phyloP scores from a whole-genome alignment of 371 early-diverging fungal genomes.

The Mortierella sp. region DNA sequence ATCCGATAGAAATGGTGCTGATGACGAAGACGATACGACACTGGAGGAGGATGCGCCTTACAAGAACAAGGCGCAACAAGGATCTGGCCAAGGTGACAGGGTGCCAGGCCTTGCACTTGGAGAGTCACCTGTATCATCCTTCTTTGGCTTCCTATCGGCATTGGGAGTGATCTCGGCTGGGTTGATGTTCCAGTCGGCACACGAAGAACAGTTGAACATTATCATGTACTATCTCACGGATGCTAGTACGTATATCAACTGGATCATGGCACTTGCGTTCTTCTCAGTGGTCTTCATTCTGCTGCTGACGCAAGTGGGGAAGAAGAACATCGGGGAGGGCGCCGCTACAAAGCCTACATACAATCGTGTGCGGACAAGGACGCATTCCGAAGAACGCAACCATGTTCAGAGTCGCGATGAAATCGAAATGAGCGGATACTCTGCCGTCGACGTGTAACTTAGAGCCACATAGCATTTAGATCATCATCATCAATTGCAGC shows the following conservation, averaged over 20 bases:
- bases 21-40: constrained; percentile 27
- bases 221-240: constrained; percentile 48
- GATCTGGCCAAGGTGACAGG: constrained; percentile 11
- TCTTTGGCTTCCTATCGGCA: constrained; percentile 49
- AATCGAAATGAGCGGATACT: constrained; percentile 53
- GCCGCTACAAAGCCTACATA: constrained; percentile 18
- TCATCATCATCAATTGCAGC: too few relatives aligned
- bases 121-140: constrained; percentile 43
- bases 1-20: constrained; percentile 5
- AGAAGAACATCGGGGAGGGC: constrained; percentile 18
- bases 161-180: constrained; percentile 43
- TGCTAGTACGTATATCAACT: constrained; percentile 47
- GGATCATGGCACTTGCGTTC: constrained; percentile 48
- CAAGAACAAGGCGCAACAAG: constrained; percentile 8
- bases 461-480: too few relatives aligned
- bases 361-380: constrained; percentile 32
- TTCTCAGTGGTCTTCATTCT: constrained; percentile 21
- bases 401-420: constrained; percentile 19
- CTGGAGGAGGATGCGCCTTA: constrained; percentile 29
- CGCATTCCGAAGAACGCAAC: constrained; percentile 26
- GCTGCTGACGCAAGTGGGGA: constrained; percentile 33
- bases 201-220: constrained; percentile 46
- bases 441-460: too few relatives aligned
- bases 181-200: constrained; percentile 46
- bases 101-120: constrained; percentile 33